Conservation (phyloP, 164 flowering plant genomes). For the Macadamia tetraphylla region DNA sequence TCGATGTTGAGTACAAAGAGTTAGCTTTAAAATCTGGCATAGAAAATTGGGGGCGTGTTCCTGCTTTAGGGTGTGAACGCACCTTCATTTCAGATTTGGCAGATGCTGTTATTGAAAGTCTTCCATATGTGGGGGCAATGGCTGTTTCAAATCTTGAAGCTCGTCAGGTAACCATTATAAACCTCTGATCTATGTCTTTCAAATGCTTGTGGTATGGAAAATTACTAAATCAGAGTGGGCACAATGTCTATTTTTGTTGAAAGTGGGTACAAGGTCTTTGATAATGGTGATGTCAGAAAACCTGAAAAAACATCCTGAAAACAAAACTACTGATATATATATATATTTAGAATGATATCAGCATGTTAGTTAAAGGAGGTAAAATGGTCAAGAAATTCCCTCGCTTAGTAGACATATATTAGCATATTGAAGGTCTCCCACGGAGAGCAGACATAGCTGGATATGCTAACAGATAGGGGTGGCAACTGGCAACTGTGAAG, state of each 20-base stretch:
- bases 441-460: too few species aligned
- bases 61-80: conserved; percentile 91
- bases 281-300: not conserved
- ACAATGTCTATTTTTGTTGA: not conserved
- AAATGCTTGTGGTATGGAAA: conserved; percentile 1
- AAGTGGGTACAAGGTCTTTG: too few species aligned
- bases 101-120: conserved; percentile 96
- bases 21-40: conserved; percentile 91
- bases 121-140: conserved; percentile 97
- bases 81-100: conserved; percentile 92
- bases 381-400: not conserved
- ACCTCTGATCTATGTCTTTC: not conserved
- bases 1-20: conserved; percentile 96
- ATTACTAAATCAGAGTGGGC: not conserved
- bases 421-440: too few species aligned
- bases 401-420: too few species aligned
- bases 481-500: too few species aligned
- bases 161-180: conserved; percentile 55
- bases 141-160: conserved; percentile 96
- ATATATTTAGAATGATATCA: not conserved
- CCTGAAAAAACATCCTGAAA: not conserved
- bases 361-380: not conserved
- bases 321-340: too few species aligned
- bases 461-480: too few species aligned
- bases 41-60: conserved; percentile 94